Evolutionary conservation across 129 eudicot genomes (phyloP), one percentile per base, ranked within the genome.

Genomic region (Mikania micrantha): DNA sequence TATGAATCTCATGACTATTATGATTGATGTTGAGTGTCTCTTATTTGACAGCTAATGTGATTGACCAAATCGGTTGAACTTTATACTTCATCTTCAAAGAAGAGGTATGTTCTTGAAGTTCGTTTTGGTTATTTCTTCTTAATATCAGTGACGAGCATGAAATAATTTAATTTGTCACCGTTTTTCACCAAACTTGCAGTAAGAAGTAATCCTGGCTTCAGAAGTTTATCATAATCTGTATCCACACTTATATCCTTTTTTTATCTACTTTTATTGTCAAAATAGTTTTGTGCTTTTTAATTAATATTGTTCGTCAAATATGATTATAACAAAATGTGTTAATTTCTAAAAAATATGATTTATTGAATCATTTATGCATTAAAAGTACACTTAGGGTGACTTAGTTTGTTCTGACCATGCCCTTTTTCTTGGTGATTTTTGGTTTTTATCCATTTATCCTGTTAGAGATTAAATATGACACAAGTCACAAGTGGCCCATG

Each of bases 201-300:
- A 80, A 67, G 82, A 80, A 78, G 82, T 77, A 75, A 61, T 80
- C 78, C 80, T 60, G 85, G 81, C 85, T 78, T 83, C 81, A 73
- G 85, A 84, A 53, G 77, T 76, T 84, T 84, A 70, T 82, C 71
- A 59, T 68, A 84, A 60, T 62, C 81, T 86, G 96, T 92, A 92
- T 92, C 96, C 96, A 86, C 81, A 82, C 73, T 68, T 82, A 86
- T 92, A 92, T 92, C 98, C 98, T 89, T 81, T 28, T 64, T 17
- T 74, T 60, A 40, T 71, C 29, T 42, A 24, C 42, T 60, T 39
- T 67, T 74, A n/a, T 13, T 27, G 17, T 53, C 38, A 29, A 5
- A 9, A 28, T 28, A 28, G 2, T 28, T 28, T 28, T 28, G 4
- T 1, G 4, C 12, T 15, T 13, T 56, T 56, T 32, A 24, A 54